A percentile compares a stretch with the other conserved stretches of the same genome.
These are phyloP conservation scores for Eucalyptus marginata DNA, from an alignment of 345 rosid genomes.

Conservation along the genomic window DNA sequence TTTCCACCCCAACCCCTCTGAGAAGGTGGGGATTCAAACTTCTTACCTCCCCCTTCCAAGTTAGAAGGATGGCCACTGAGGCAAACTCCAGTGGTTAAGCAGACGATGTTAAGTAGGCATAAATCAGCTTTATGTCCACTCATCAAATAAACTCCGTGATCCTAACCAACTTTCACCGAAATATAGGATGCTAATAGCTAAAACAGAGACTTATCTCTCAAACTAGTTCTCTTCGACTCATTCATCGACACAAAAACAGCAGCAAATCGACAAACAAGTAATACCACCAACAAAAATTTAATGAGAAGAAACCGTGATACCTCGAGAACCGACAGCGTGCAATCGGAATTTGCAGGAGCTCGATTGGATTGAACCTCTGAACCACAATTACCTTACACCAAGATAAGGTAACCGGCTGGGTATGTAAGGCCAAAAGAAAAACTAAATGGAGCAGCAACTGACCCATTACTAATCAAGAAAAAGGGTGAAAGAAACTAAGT, in stretches of 20 bases:
- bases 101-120: too few species aligned
- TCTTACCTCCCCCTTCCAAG: too few species aligned
- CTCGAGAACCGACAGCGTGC: not conserved
- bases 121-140: too few species aligned
- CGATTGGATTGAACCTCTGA: not conserved
- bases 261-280: accelerated
- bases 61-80: too few species aligned
- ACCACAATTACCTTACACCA: not conserved
- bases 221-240: not conserved
- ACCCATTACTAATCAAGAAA: accelerated
- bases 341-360: not conserved
- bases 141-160: accelerated
- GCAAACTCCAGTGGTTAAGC: too few species aligned
- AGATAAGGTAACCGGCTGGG: not conserved
- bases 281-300: not conserved
- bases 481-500: not conserved
- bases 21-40: too few species aligned
- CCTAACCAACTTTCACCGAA: not conserved
- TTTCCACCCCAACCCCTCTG: too few species aligned
- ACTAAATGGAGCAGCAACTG: not conserved
- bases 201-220: not conserved
- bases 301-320: accelerated
- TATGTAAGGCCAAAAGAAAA: not conserved
- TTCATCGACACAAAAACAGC: too few species aligned
- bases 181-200: not conserved